phyloP scores from a whole-genome alignment of 1,284 basidiomycete genomes.

The Sporisorium iseilematis-ciliati region DNA sequence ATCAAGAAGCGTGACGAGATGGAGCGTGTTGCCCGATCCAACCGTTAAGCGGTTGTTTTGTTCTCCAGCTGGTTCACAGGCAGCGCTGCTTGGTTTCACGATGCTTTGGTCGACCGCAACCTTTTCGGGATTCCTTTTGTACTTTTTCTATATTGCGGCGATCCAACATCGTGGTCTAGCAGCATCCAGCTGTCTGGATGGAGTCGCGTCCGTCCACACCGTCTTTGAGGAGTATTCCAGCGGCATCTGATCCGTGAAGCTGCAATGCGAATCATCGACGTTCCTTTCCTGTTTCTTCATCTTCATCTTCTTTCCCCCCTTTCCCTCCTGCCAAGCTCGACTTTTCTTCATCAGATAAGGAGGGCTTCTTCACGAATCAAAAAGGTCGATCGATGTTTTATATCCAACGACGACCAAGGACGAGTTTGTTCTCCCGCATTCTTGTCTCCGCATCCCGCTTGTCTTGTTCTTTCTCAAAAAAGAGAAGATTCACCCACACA shows the following conservation, averaged over 20 bases:
- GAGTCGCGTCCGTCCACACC: conserved; percentile 28
- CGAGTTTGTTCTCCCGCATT: conserved; percentile 21
- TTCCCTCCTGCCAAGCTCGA: conserved; percentile 15
- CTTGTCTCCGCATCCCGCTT: conserved; percentile 42
- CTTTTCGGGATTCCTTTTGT: conserved; percentile 54
- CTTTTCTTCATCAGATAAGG: conserved; percentile 9
- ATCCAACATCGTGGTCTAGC: conserved; percentile 19
- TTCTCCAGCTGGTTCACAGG: conserved; percentile 13
- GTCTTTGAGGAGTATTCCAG: conserved; percentile 22
- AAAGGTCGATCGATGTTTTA: conserved; percentile 34
- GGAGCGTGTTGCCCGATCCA: conserved; percentile 99
- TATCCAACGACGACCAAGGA: conserved; percentile 30
- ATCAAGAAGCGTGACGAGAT: conserved; percentile 95
- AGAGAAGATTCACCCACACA: conserved; percentile 28
- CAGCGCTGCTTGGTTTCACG: conserved; percentile 33
- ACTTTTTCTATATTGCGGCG: conserved; percentile 50
- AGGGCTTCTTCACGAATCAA: conserved; percentile 38
- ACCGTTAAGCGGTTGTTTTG: conserved; percentile 78
- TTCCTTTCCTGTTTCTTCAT: conserved; percentile 10
- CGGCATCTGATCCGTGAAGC: conserved; percentile 42
- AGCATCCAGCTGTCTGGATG: conserved; percentile 28
- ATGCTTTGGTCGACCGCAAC: conserved; percentile 29
- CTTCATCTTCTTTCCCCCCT: neutral
- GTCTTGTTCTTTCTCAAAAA: conserved; percentile 20
- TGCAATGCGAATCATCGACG: conserved; percentile 17